Evolutionary conservation across 1,139 yeast genomes (phyloP), one percentile per base, ranked within the genome.

Genomic region (Candida sanyaensis): DNA sequence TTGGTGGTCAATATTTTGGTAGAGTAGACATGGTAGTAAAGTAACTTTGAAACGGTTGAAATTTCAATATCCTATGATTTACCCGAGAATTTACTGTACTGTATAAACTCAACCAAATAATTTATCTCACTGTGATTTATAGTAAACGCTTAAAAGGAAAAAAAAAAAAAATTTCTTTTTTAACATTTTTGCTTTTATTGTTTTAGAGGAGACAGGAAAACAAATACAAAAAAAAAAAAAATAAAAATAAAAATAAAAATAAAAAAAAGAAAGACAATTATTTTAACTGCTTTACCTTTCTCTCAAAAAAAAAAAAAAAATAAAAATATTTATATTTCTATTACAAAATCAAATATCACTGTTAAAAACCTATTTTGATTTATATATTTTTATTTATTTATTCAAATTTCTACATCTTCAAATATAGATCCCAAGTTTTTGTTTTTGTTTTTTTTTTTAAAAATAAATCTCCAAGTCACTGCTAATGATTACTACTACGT

Each of bases 401-500:
- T 8, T 11, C 31, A 9, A 9, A 4, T 3, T 29, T 31, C 13
- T 31, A 31, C 34, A 31, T 31, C 37, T 33, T 33, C 23, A 33
- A 7, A 30, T 17, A 17, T 2, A 17, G 21, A 17, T 26, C 9
- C 9, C 9, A 26, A 6, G 6, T 26, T 26, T 26, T 26, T 26
- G 12, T 29, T 11, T 8, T n/a, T 29, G 1, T 6, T n/a, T n/a
- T n/a, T n/a, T n/a, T n/a, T n/a, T n/a, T n/a, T n/a, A n/a, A n/a
- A n/a, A 6, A 8, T 32, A 8, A n/a, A 32, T 17, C 12, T n/a
- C 36, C 21, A 31, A 7, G 12, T 6, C 13, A 17, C 26, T 33
- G 12, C 39, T n/a, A n/a, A 36, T 36, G 39, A 36, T 36, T 36
- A 32, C 37, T 8, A 41, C 43, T 32, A 41, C 43, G 2, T 23